These are phyloP conservation scores for Mucor racemosus DNA, from an alignment of 371 early-diverging fungal genomes.

Conservation along the genomic window DNA sequence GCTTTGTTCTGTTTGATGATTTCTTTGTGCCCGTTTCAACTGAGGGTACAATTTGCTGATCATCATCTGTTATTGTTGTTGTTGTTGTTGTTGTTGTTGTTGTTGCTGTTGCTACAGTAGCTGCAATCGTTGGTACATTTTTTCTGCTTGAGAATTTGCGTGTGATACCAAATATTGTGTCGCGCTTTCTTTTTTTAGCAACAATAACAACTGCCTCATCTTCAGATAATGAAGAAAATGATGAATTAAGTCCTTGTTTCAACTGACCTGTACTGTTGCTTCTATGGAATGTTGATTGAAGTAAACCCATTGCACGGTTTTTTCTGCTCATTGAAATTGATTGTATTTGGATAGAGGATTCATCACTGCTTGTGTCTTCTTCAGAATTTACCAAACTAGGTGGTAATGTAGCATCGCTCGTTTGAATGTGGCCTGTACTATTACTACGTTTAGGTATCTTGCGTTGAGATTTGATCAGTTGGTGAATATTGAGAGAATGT, in stretches of 20 bases:
- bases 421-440: not conserved
- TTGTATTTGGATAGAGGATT: not conserved
- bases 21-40: not conserved
- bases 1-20: not conserved
- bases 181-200: slow-evolving; percentile 18
- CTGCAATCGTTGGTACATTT: not conserved
- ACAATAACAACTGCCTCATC: not conserved
- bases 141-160: slow-evolving; percentile 19
- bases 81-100: too few relatives aligned
- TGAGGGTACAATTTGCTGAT: not conserved
- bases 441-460: slow-evolving; percentile 1
- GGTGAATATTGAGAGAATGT: not conserved
- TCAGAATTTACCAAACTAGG: slow-evolving; percentile 5
- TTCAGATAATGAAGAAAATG: slow-evolving; percentile 6
- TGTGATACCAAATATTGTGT: slow-evolving; percentile 17
- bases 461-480: slow-evolving; percentile 11
- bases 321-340: not conserved
- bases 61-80: not conserved
- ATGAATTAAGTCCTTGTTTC: not conserved
- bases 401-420: not conserved
- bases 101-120: not conserved
- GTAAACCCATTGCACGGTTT: slow-evolving; percentile 8
- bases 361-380: not conserved
- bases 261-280: slow-evolving; percentile 9
- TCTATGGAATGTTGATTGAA: slow-evolving; percentile 20